Evolutionary conservation across 768 basidiomycete species (phyloP), one percentile per base, ranked within the genome.

Genomic region (Tubosaeta sp.): DNA sequence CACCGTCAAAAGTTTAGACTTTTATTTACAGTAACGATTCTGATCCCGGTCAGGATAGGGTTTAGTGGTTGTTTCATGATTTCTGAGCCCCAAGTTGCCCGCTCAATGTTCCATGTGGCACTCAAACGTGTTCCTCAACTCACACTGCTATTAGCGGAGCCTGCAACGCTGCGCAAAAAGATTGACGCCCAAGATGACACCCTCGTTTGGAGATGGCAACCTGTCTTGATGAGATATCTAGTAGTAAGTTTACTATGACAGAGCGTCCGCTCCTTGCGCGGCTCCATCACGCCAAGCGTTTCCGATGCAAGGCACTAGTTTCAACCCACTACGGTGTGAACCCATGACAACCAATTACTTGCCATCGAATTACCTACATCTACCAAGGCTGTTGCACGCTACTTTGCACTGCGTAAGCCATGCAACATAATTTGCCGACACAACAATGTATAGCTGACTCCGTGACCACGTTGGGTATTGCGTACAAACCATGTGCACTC

Each of bases 151-250:
- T n/a, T 42, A 47, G 48, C 41, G 48, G 44, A 46, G 32, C 12
- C 11, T 40, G 8, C 35, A 39, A 44, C 12, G 35, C 44, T 51
- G 42, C 47, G n/a, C 35, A 6, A 43, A 43, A 19, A 55, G 58
- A 64, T 52, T 55, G 50, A 52, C 52, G 46, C 55, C 24, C 46
- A 48, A 49, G 61, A 63, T 60, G 16, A 18, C 13, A 27, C 7
- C 19, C 30, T 46, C 14, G 14, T 42, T 46, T 18, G 44, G 48
- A 32, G 35, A 54, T 39, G 18, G 29, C 18, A 12, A 25, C 38
- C 44, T 32, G 41, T 27, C 30, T 21, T n/a, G 47, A 45, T 43
- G 43, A 46, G 27, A 41, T 46, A 38, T 36, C n/a, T n/a, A 34
- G 29, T 8, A 6, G 44, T 30, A 31, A 35, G 51, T 48, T 42